Conservation (phyloP, 2,329 filamentous ascomycete species). For the Lasiodiplodia sp. region DNA sequence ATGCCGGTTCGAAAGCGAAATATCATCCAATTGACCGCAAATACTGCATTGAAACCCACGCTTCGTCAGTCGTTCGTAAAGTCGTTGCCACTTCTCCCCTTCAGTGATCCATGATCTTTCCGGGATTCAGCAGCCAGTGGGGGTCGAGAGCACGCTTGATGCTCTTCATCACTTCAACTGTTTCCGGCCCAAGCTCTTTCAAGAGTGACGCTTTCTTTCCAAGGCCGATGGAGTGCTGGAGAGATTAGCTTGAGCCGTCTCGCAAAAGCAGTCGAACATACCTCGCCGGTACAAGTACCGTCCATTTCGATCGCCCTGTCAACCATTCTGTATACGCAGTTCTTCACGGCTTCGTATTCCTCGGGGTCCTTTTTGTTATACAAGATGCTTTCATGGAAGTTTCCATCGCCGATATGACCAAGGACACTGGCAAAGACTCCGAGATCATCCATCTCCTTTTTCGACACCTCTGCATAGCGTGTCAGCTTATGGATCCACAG, state of each 20-base stretch:
- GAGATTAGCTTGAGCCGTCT: neutral
- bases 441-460: constrained; percentile 86
- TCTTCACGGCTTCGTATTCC: constrained; percentile 78
- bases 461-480: constrained; percentile 72
- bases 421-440: constrained; percentile 87
- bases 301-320: constrained; percentile 92
- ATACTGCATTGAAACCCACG: neutral
- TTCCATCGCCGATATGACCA: constrained; percentile 91
- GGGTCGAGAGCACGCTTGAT: constrained; percentile 87
- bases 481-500: constrained; percentile 32
- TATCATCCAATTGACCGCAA: neutral
- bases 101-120: constrained; percentile 80
- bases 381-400: constrained; percentile 93
- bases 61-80: neutral
- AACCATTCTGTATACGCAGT: constrained; percentile 89
- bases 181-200: constrained; percentile 80
- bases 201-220: constrained; percentile 84
- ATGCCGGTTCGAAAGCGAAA: neutral
- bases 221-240: constrained; percentile 76
- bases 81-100: no score
- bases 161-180: constrained; percentile 82
- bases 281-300: constrained; percentile 86
- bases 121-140: constrained; percentile 87
- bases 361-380: constrained; percentile 75
- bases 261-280: neutral